Percentiles rank a stretch among this genome's conserved stretches.
Evolutionary conservation across 768 basidiomycete species (phyloP).

Genomic region (Auriscalpium vulgare): DNA sequence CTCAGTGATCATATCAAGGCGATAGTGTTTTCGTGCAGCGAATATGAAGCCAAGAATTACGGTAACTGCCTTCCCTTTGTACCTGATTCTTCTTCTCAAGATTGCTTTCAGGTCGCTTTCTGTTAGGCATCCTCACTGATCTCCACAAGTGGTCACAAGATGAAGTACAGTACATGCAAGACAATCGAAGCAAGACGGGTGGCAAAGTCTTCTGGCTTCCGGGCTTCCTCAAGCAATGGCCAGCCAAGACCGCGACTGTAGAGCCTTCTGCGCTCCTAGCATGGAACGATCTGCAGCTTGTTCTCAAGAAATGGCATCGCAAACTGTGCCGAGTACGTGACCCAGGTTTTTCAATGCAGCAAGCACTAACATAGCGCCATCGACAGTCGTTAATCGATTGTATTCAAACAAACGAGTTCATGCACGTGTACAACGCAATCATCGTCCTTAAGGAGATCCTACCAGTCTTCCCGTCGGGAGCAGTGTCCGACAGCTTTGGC

Average conservation of each 20-base stretch:
- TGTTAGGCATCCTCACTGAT: constrained; percentile 71
- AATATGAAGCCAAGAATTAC: constrained; percentile 92
- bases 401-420: constrained; percentile 84
- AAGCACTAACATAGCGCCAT: not conserved
- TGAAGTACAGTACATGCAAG: constrained; percentile 62
- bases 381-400: constrained; percentile 71
- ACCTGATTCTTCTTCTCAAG: not conserved
- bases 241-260: constrained; percentile 33
- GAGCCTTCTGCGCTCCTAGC: constrained; percentile 47
- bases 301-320: constrained; percentile 80
- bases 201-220: constrained; percentile 57
- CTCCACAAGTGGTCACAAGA: constrained; percentile 74
- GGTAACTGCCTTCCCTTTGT: constrained; percentile 37
- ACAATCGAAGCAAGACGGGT: constrained; percentile 58
- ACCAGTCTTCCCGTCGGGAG: constrained; percentile 75
- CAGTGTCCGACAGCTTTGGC: constrained; percentile 46
- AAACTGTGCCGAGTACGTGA: constrained; percentile 58
- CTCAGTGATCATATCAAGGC: constrained; percentile 80
- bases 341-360: not conserved
- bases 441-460: constrained; percentile 87
- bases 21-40: constrained; percentile 87
- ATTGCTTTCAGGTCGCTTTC: constrained; percentile 64
- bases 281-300: constrained; percentile 62
- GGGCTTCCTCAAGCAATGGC: constrained; percentile 54
- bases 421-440: constrained; percentile 97